phyloP scores from a whole-genome alignment of 352 stramenopile genomes.

The Phytophthora cactorum region DNA sequence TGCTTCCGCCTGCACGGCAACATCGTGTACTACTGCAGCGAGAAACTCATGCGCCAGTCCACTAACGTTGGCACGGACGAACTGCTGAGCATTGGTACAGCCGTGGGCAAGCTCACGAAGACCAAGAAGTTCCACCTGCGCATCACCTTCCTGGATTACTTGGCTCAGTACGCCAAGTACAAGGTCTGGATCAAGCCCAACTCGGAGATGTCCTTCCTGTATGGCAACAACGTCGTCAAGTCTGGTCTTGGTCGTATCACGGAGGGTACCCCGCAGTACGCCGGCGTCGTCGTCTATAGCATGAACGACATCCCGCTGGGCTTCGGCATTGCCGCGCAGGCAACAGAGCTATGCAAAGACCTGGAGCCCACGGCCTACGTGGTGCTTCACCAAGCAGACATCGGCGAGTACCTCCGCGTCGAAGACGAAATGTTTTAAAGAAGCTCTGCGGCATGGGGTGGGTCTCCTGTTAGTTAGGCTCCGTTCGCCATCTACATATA shows the following conservation, averaged over 20 bases:
- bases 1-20: constrained; percentile 98
- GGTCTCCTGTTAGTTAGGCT: constrained; percentile 13
- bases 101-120: constrained; percentile 99
- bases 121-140: constrained; percentile 98
- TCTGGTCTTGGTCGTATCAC: constrained; percentile 97
- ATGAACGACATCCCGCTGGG: constrained; percentile 98
- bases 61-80: constrained; percentile 96
- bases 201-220: constrained; percentile 99
- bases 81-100: constrained; percentile 96
- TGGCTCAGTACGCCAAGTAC: constrained; percentile 99
- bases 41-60: constrained; percentile 97
- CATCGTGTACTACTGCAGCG: constrained; percentile 97
- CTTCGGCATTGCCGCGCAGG: constrained; percentile 98
- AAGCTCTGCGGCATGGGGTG: constrained; percentile 3
- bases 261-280: constrained; percentile 98
- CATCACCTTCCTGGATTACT: constrained; percentile 98
- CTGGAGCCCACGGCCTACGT: constrained; percentile 97
- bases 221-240: constrained; percentile 99
- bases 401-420: constrained; percentile 98
- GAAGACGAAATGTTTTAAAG: constrained; percentile 98
- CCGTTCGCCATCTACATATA: constrained; percentile 47
- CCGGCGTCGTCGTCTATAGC: constrained; percentile 98
- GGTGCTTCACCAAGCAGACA: constrained; percentile 99
- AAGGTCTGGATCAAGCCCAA: constrained; percentile 99
- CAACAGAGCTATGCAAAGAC: constrained; percentile 95